phyloP scores from a whole-genome alignment of 108 stramenopile genomes.

The Cyclotella cryptica region DNA sequence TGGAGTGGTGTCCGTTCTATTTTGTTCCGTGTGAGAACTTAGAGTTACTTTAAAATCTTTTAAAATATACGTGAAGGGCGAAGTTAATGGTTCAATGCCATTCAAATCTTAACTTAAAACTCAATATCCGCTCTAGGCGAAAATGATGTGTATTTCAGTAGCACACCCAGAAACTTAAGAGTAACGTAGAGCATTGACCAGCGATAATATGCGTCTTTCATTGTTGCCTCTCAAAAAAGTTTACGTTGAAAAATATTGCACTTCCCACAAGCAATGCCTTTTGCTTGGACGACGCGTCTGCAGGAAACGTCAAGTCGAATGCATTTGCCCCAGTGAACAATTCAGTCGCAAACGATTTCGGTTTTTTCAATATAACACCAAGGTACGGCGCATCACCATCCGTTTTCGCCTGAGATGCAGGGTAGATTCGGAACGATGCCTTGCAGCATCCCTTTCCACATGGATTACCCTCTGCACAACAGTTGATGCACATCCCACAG shows the following conservation, averaged over 20 bases:
- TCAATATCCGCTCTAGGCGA: too few species aligned
- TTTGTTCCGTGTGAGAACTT: not conserved
- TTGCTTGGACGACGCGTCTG: slow-evolving; percentile 56
- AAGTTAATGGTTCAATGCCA: not conserved
- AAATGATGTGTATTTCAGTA: not conserved
- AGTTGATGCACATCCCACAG: slow-evolving; percentile 71
- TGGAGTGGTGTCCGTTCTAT: not conserved
- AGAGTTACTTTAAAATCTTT: not conserved
- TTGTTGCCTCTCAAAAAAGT: slow-evolving; percentile 62
- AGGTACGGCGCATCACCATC: slow-evolving; percentile 61
- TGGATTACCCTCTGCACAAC: slow-evolving; percentile 74
- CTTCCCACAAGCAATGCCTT: slow-evolving; percentile 73
- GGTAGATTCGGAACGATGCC: slow-evolving; percentile 69
- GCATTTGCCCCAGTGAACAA: slow-evolving; percentile 72
- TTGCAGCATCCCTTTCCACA: slow-evolving; percentile 81
- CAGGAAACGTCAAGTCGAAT: slow-evolving; percentile 71
- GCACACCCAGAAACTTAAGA: too few species aligned
- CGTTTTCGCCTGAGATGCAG: slow-evolving; percentile 51
- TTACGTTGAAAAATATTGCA: slow-evolving; percentile 73
- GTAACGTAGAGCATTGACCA: too few species aligned
- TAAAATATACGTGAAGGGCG: not conserved
- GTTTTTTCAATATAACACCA: slow-evolving; percentile 67
- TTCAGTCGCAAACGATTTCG: slow-evolving; percentile 56
- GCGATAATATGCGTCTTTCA: too few species aligned
- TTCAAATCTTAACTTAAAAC: too few species aligned